These are phyloP conservation scores for Pichia sp. DNA, from an alignment of 1,139 yeast species.

Conservation along the genomic window DNA sequence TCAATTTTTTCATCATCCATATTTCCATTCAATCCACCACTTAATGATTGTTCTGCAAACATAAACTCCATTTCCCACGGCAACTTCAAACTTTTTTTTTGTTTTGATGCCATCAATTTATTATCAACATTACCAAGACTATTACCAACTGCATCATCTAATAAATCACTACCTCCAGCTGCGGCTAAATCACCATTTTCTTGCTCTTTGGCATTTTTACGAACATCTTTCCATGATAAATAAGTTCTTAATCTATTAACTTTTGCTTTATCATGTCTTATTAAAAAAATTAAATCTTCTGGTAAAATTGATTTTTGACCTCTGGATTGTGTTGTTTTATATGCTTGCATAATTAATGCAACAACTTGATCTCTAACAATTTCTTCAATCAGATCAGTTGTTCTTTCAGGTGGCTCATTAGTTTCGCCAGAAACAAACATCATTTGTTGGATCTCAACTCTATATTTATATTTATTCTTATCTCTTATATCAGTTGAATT, in stretches of 20 bases:
- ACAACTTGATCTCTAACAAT: conserved; percentile 93
- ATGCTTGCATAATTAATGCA: conserved; percentile 73
- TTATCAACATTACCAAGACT: conserved; percentile 41
- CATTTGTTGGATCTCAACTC: conserved; percentile 92
- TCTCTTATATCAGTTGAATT: conserved; percentile 15
- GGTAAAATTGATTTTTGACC: conserved; percentile 85
- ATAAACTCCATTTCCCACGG: conserved; percentile 96
- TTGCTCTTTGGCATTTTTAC: conserved; percentile 95
- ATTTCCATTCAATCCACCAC: conserved; percentile 47
- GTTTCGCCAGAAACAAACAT: conserved; percentile 98
- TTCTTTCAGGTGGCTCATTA: conserved; percentile 87
- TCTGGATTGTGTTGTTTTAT: conserved; percentile 68
- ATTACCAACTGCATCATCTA: conserved; percentile 44
- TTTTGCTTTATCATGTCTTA: conserved; percentile 91
- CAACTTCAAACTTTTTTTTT: conserved; percentile 72
- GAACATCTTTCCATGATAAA: conserved; percentile 93
- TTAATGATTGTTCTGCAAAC: conserved; percentile 87
- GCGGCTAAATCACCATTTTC: conserved; percentile 64
- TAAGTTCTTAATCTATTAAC: conserved; percentile 88
- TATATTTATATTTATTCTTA: conserved; percentile 59
- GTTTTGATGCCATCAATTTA: conserved; percentile 58
- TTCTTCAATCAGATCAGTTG: conserved; percentile 88
- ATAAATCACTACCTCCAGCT: conserved; percentile 49
- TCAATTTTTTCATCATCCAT: conserved; percentile 62
- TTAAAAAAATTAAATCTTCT: conserved; percentile 87